Base-by-base conservation (phyloP, 805 yeast genomes). In the Yarrowia divulgata region DNA sequence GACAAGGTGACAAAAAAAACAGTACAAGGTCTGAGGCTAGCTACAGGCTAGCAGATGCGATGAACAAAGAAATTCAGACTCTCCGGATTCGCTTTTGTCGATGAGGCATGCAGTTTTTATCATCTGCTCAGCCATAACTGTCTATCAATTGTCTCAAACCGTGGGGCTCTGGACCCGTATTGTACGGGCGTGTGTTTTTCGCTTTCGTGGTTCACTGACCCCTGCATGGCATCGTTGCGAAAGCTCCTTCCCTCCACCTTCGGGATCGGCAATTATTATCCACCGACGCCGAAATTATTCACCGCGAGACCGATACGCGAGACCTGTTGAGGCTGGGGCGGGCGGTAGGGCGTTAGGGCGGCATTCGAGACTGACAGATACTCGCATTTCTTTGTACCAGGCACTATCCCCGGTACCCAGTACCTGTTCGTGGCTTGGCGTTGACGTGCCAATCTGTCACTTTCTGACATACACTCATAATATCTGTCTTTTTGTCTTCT, bases 191-290 rank as follows among this genome's bases (percentile, higher is more conserved):
- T 48, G 43, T 35, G 29, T 48, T 23, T 48, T 29, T 48, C 34
- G 16, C 50, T 46, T 46, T 46, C 16, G 34, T 29, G 16, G 32
- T 19, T 14, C 23, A 13, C 8, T 13, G 45, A 54, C 60, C 60
- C 60, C 45, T 54, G 60, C 60, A 54, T 54, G 34, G 45, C 60
- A 37, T 37, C 34, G 43, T 39, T 18, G 29, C 4, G 42, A 35
- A 18, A 50, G 23, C 43, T 37, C 35, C 5, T 18, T 14, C 35
- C 29, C 60, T 37, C 60, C 45, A 54, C 45, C 60, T 54, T 54
- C 45, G 45, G 35, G 35, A 19, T 19, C 60, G 60, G 60, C 60
- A 9, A 6, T 23, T 54, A 54, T 8, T 14, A 39, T 39, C 14
- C 18, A 14, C 52, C 52, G 52, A 48, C 3, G 29, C 18, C 16